A percentile compares a stretch with the other conserved stretches of the same genome.
phyloP scores from a whole-genome alignment of 345 rosid genomes.

The Clarkia xantiana region DNA sequence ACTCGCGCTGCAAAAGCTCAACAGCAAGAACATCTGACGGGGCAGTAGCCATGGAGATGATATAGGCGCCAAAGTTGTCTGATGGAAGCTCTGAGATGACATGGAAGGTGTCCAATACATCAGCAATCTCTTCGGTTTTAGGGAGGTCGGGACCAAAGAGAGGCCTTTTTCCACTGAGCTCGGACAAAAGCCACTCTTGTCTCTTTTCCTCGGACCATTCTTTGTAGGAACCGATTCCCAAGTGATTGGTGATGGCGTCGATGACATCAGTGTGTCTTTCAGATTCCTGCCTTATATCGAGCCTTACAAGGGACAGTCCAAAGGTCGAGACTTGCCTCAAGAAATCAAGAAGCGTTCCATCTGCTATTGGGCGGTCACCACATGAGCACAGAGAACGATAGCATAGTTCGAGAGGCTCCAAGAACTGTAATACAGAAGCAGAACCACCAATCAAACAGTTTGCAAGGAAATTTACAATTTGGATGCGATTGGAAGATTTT shows the following conservation, averaged over 20 bases:
- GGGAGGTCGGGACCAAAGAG: slow-evolving; percentile 92
- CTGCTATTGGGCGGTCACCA: slow-evolving; percentile 88
- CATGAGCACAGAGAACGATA: slow-evolving; percentile 74
- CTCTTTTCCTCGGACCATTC: slow-evolving; percentile 81
- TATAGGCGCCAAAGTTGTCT: slow-evolving; percentile 81
- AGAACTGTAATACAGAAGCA: slow-evolving; percentile 29
- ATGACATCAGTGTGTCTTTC: slow-evolving; percentile 87
- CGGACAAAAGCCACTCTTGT: slow-evolving; percentile 89
- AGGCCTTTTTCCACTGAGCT: slow-evolving; percentile 82
- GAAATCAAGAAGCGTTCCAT: slow-evolving; percentile 96
- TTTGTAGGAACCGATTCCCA: slow-evolving; percentile 65
- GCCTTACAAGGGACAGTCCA: slow-evolving; percentile 88
- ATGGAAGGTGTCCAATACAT: slow-evolving; percentile 72
- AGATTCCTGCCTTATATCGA: slow-evolving; percentile 91
- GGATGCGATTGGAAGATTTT: neutral
- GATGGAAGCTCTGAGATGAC: slow-evolving; percentile 77
- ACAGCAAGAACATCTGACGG: slow-evolving; percentile 91
- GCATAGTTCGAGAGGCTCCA: slow-evolving; percentile 98
- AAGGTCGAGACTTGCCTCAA: slow-evolving; percentile 90
- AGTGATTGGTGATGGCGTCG: slow-evolving; percentile 72
- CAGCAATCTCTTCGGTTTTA: slow-evolving; percentile 80
- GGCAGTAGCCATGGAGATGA: slow-evolving; percentile 91
- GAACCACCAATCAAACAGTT: neutral
- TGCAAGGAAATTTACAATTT: slow-evolving; percentile 2
- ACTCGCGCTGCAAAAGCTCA: slow-evolving; percentile 90